Percentiles rank a stretch among this genome's conserved stretches.
These are phyloP conservation scores for Aspergillus pseudonomiae DNA, from an alignment of 2,329 filamentous ascomycete genomes.

Conservation along the genomic window DNA sequence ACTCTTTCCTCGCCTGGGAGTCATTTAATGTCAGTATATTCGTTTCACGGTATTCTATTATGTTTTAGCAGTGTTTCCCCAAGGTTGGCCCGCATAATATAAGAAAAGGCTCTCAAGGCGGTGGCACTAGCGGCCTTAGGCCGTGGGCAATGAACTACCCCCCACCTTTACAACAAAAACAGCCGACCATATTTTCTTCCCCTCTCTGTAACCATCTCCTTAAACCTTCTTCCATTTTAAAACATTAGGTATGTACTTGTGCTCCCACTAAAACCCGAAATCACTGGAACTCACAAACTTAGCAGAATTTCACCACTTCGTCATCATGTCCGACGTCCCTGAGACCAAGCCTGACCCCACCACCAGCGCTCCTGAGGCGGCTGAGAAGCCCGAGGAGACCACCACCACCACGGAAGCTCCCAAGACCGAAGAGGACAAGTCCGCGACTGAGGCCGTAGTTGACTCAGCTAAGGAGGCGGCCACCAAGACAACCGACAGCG, in stretches of 20 bases:
- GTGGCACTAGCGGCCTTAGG: slow-evolving; percentile 27
- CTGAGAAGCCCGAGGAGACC: slow-evolving; percentile 20
- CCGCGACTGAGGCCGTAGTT: slow-evolving; percentile 35
- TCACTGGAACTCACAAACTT: slow-evolving; percentile 6
- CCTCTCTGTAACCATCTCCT: slow-evolving; percentile 14
- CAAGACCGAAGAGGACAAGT: slow-evolving; percentile 28
- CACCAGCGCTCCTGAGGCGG: slow-evolving; percentile 38
- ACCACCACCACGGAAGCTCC: slow-evolving; percentile 3
- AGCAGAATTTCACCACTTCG: slow-evolving; percentile 13
- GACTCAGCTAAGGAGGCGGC: slow-evolving; percentile 42
- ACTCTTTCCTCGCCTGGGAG: not conserved
- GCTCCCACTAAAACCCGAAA: not conserved
- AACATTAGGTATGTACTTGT: not conserved
- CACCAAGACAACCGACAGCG: slow-evolving; percentile 54
- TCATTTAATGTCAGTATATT: not conserved
- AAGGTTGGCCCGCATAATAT: not conserved
- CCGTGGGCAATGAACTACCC: slow-evolving; percentile 25
- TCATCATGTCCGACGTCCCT: slow-evolving; percentile 47
- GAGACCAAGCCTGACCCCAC: slow-evolving; percentile 49
- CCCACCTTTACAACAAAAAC: slow-evolving; percentile 26
- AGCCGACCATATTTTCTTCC: slow-evolving; percentile 28
- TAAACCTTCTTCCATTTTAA: slow-evolving; percentile 10
- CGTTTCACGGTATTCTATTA: not conserved
- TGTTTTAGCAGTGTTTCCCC: not conserved
- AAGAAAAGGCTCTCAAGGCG: not conserved